Evolutionary conservation across 306 rosid species (phyloP), one percentile per base, ranked within the genome.

Genomic region (Argentina anserina): DNA sequence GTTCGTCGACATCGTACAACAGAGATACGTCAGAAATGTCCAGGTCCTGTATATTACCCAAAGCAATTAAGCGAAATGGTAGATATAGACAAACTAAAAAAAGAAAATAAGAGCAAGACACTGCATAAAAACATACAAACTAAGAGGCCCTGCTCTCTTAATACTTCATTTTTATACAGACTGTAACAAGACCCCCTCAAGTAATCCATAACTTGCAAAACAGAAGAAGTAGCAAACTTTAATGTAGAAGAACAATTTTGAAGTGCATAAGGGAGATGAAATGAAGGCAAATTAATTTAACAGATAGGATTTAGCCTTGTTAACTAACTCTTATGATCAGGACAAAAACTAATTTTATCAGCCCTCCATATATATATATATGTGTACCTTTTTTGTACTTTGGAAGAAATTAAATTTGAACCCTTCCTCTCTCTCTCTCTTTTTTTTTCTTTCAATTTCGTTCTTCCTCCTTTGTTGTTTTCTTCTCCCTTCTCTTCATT

Each of bases 21-120:
- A 93, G 82, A 26, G 96, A 86, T 53, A 82, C 84, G 47, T 84
- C 73, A 65, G 97, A 93, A 81, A 93, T 86, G 82, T 93, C 96
- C 78, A 93, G 80, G 68, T 87, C 96, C 97, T 93, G 91, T 69
- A 9, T 47, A 29, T 74, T 7, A 39, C 63, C 42, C 46, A 33
- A 63, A 75, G 21, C 5, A 25, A 69, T 12, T 34, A 69, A 28
- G 46, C 40, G 11, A 59, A 14, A 47, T 56, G 31, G n/a, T 21
- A 6, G 25, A 33, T 33, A 33, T 3, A 21, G 41, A 26, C 29
- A 20, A 33, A 2, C 41, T 33, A 45, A 21, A 2, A 36, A 17
- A 58, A 31, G 65, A 23, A 50, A 49, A 34, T 29, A 29, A 15
- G 23, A 60, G 36, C 41, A 23, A 13, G 34, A 39, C 2, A n/a